Percentiles rank a stretch among this genome's conserved stretches.
phyloP scores from a whole-genome alignment of 306 rosid genomes.

The Vigna hirtella region DNA sequence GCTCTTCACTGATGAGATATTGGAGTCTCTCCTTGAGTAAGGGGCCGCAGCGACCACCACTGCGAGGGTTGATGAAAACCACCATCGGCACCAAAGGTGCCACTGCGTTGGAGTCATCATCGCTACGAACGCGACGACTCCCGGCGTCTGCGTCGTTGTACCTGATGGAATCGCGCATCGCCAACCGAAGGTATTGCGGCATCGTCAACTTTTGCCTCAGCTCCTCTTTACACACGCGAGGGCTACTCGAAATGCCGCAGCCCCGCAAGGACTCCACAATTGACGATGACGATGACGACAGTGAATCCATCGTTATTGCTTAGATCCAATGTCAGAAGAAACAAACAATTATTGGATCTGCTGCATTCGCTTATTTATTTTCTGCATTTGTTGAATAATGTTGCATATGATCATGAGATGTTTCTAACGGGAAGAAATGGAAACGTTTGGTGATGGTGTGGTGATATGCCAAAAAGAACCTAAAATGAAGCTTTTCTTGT shows the following conservation, averaged over 20 bases:
- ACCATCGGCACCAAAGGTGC: slow-evolving; percentile 71
- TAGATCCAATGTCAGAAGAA: slow-evolving; percentile 9
- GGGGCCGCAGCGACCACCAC: slow-evolving; percentile 90
- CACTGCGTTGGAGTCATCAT: not conserved
- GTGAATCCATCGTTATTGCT: slow-evolving; percentile 34
- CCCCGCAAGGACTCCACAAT: slow-evolving; percentile 68
- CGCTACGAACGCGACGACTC: slow-evolving; percentile 18
- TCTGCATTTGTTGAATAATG: slow-evolving; percentile 4
- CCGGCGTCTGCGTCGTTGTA: slow-evolving; percentile 60
- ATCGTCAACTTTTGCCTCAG: slow-evolving; percentile 59
- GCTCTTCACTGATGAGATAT: slow-evolving; percentile 80
- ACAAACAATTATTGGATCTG: not conserved
- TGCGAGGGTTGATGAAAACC: slow-evolving; percentile 73
- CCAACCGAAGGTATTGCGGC: slow-evolving; percentile 77
- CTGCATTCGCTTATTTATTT: not conserved
- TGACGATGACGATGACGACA: slow-evolving; percentile 62
- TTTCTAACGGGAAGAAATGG: not conserved
- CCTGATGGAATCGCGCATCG: slow-evolving; percentile 78
- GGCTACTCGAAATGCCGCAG: slow-evolving; percentile 62
- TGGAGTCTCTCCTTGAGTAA: slow-evolving; percentile 82
- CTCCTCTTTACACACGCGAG: slow-evolving; percentile 67
- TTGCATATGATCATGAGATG: not conserved
- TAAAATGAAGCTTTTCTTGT: not conserved
- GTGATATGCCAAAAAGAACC: not conserved
- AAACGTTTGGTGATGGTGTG: not conserved